Evolutionary conservation across 805 yeast species (phyloP), one percentile per base, ranked within the genome.

Genomic region (Sporopachydermia lactativora): DNA sequence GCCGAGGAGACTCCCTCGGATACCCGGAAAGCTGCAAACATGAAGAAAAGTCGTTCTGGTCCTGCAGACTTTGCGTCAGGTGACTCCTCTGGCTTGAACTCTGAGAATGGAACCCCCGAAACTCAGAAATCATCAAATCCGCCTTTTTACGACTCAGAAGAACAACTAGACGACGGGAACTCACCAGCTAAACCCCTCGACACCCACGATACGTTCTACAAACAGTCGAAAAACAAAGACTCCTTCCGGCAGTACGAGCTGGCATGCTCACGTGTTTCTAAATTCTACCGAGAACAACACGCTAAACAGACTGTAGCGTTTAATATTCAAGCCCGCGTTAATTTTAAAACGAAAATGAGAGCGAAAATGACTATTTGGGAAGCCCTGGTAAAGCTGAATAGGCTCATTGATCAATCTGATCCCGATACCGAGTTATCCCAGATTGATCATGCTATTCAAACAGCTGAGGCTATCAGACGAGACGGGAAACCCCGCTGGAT

Each of bases 401-500:
- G 72, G 47, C 57, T 78, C 15, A 62, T 78, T 17, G 86, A 78
- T 53, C 83, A 78, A 40, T 71, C 79, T 40, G 86, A 78, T 52
- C 86, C 86, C 0, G 86, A 78, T 53, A 78, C 84, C 0, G 82
- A 77, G 51, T 60, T 78, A 16, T 75, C 83, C 0, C 85, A 78
- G 49, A 78, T 78, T 40, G 84, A 78, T 48, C 86, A 78, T 53
- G 84, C 84, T 2, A 52, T 78, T 17, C 85, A 78, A 54, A 78
- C 85, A 0, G 85, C 85, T 3, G 84, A 78, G 50, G 83, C 84
- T 3, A 78, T 78, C 39, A 58, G 83, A 47, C 58, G 68, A 42
- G 85, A 77, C 48, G 70, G 71, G 1, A 73, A 75, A 51, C 86
- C 86, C 1, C 57, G 83, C 19, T 78, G 86, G 86, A 77, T 78